Base-by-base conservation (phyloP, 202 grass and related monocot genomes). In the Elaeis oleifera region DNA sequence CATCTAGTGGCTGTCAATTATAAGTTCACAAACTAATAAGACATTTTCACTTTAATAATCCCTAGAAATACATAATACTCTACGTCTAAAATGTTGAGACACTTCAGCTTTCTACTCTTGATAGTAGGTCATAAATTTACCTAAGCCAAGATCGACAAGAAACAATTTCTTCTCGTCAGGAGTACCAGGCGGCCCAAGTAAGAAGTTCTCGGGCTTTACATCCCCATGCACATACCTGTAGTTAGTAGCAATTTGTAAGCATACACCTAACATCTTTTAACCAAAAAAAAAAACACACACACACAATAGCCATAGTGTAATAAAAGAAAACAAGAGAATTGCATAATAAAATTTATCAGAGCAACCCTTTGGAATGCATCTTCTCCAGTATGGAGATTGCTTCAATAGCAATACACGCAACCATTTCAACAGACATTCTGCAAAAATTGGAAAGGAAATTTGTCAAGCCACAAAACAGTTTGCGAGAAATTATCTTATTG, bases 351-450 rank as follows among this genome's bases (percentile, higher is more conserved):
- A 56, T 28, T 32, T 23, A 64, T 44, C 36, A 44, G 36, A 44
- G 36, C 7, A 86, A 92, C 94, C 94, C 94, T 85, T 97, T 92
- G 14, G 82, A 86, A 56, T 97, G 94, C 76, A 97, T 92, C 68
- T 92, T 97, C 56, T 92, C 88, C 49, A 97, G 56, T 69, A 92
- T 92, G 68, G 94, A 97, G 68, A 97, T 86, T 60, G 88, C 84
- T 79, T 97, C 94, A 75, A 97, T 97, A 54, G 79, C 87, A 69
- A 97, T 97, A 67, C 88, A 97, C 60, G 92, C 87, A 81, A 97
- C 88, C 94, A 97, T 92, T 74, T 97, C 94, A 81, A 92, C 82
- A 11, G 82, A 92, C 88, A 97, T 97, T 51, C 94, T 97, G 66
- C 58, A 74, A 56, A 50, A 60, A 23, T 72, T 54, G 49, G 73